Evolutionary conservation across 164 flowering plant species (phyloP), one percentile per base, ranked within the genome.

Genomic region (Paratinospora sagittata): DNA sequence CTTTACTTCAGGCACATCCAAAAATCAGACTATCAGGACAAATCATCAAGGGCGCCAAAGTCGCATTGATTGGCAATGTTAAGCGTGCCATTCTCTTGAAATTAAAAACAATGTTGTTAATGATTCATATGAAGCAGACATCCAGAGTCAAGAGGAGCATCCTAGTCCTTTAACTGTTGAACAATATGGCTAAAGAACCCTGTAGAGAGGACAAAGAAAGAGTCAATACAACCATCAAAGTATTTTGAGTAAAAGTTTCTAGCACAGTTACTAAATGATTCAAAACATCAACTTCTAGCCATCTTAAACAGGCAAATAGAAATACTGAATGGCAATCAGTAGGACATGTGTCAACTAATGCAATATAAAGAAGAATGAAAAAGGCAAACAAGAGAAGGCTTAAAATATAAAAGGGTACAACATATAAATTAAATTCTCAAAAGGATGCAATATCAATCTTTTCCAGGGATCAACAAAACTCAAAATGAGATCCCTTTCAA

Each of bases 1-100:
- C 68, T 71, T 78, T 71, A 33, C 63, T 10, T 34, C 36, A 68
- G 33, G 27, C n/a, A 23, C 71, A 41, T 36, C 62, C 68, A 68
- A 65, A 61, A 47, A 26, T 33, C 68, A 65, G 45, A 61, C 69
- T 74, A 72, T 52, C 23, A 55, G 36, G 64, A 67, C 39, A 70
- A 26, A 67, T 52, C 60, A 52, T 52, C 60, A 52, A 52, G 60
- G 60, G 21, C 6, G 8, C 60, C 60, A 6, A 52, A 64, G 70
- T 71, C 72, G 57, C 75, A 63, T 67, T 55, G 43, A 49, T 37
- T n/a, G 63, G 63, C 43, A 27, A 7, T 27, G 70, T n/a, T 61
- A 17, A 33, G 72, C 41, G 45, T 21, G 66, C 26, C 61, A 63
- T 37, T 41, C 52, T 23, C 65, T 39, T 66, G 55, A 47, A 39